Percentiles rank a stretch among this genome's conserved stretches.
phyloP scores from a whole-genome alignment of 148 eudicot genomes.

The Selenicereus undatus region DNA sequence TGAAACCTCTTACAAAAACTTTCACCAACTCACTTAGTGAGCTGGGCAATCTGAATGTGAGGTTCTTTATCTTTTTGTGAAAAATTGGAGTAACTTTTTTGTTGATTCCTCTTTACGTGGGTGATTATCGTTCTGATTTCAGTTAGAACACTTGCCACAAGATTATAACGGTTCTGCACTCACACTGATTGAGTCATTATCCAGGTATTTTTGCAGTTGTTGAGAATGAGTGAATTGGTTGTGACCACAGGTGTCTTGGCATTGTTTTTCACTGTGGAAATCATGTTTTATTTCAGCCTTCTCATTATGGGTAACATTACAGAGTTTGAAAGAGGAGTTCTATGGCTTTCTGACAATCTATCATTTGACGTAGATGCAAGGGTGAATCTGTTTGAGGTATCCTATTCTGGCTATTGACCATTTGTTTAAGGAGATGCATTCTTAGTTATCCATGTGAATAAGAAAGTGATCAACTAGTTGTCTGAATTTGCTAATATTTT shows the following conservation, averaged over 20 bases:
- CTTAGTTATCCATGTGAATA: neutral
- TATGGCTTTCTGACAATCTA: conserved; percentile 86
- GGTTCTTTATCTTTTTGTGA: neutral
- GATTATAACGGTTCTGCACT: conserved; percentile 89
- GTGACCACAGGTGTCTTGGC: neutral
- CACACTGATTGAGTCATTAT: conserved; percentile 87
- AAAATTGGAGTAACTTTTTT: conserved; percentile 4
- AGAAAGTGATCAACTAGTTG: neutral
- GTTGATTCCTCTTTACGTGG: neutral
- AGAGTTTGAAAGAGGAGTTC: conserved; percentile 77
- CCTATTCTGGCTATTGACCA: neutral
- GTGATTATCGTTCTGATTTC: conserved; percentile 25
- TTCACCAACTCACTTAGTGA: conserved; percentile 88
- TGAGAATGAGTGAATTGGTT: neutral
- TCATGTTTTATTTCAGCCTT: conserved; percentile 51
- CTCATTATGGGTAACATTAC: conserved; percentile 78
- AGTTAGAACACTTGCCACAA: conserved; percentile 86
- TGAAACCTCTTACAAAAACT: conserved; percentile 82
- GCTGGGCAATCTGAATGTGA: conserved; percentile 84
- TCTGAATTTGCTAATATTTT: neutral
- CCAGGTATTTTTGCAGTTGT: conserved; percentile 51
- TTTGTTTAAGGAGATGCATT: neutral
- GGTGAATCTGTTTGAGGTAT: conserved; percentile 92
- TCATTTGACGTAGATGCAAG: conserved; percentile 91
- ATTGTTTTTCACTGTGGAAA: conserved; percentile 12